A percentile compares a stretch with the other conserved stretches of the same genome.
Conservation (phyloP, 73 alveolate species). For the Paraurostyla sp. region DNA sequence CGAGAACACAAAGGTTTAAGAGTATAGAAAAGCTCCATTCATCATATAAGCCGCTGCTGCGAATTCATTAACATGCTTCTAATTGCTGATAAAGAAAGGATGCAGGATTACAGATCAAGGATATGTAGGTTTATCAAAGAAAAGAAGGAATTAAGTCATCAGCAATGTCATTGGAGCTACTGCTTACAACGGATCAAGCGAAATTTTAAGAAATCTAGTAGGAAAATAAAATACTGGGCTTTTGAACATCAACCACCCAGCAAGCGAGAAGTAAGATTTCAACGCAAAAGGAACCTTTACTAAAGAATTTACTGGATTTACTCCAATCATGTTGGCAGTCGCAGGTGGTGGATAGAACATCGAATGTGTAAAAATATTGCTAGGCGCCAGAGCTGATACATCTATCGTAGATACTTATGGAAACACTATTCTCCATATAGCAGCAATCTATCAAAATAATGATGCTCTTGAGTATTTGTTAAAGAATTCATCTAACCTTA, state of each 20-base stretch:
- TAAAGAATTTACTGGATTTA: constrained; percentile 42
- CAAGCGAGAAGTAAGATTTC: constrained; percentile 37
- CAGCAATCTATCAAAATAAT: background rate
- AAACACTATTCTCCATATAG: constrained; percentile 42
- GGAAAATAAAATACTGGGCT: background rate
- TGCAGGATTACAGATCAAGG: constrained; percentile 17
- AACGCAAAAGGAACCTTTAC: constrained; percentile 20
- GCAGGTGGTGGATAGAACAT: constrained; percentile 29
- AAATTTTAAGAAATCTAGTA: background rate
- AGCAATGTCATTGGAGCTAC: constrained; percentile 61
- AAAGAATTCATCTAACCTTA: background rate
- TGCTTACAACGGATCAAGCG: constrained; percentile 8
- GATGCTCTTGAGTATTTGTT: constrained; percentile 1
- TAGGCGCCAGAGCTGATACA: constrained; percentile 34
- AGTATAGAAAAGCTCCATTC: constrained; percentile 57
- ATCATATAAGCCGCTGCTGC: constrained; percentile 50
- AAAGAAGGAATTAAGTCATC: constrained; percentile 30
- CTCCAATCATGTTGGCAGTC: constrained; percentile 46
- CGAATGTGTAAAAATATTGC: constrained; percentile 10
- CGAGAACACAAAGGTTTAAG: background rate
- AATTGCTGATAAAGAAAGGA: background rate
- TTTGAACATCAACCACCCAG: background rate
- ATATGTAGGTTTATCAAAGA: constrained; percentile 21
- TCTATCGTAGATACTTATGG: background rate
- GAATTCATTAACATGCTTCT: background rate